A percentile compares a stretch with the other conserved stretches of the same genome.
These are phyloP conservation scores for Sclerotinia sclerotiorum DNA, from an alignment of 2,329 filamentous ascomycete species.

Conservation along the genomic window DNA sequence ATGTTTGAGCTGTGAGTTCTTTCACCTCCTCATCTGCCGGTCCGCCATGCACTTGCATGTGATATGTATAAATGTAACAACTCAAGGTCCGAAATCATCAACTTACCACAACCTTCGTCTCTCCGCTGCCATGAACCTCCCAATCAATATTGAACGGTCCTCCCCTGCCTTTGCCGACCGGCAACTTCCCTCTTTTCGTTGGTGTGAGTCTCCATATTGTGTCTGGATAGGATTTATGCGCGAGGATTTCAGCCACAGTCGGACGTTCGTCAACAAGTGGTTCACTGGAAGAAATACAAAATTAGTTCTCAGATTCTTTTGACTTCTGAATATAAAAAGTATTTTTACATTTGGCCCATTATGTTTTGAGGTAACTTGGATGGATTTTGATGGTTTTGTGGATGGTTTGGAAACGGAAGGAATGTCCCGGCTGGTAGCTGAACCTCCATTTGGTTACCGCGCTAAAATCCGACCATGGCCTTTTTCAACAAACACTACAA, in stretches of 20 bases:
- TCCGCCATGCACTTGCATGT: not conserved
- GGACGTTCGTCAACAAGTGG: slow-evolving; percentile 29
- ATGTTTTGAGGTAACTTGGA: not conserved
- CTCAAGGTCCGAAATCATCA: not conserved
- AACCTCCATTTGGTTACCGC: not conserved
- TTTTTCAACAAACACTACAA: not conserved
- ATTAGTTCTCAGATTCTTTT: not conserved
- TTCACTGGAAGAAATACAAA: slow-evolving; percentile 11
- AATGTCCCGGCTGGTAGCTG: not conserved
- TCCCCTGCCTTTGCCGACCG: slow-evolving; percentile 68
- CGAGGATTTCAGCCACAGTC: slow-evolving; percentile 57
- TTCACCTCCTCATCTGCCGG: slow-evolving; percentile 13
- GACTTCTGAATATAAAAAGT: not conserved
- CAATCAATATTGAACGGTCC: slow-evolving; percentile 76
- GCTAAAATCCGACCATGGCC: not conserved
- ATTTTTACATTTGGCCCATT: slow-evolving; percentile 10
- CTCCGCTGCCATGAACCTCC: slow-evolving; percentile 76
- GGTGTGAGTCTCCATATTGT: slow-evolving; percentile 70
- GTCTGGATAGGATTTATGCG: slow-evolving; percentile 66
- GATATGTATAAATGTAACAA: not conserved
- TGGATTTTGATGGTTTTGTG: not conserved
- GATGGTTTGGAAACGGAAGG: not conserved
- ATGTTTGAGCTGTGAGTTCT: not conserved
- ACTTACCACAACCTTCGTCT: slow-evolving; percentile 66
- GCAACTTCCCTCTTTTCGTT: slow-evolving; percentile 56